Conservation (phyloP, 441 rosid species). For the Euphorbia schlechtendalii region DNA sequence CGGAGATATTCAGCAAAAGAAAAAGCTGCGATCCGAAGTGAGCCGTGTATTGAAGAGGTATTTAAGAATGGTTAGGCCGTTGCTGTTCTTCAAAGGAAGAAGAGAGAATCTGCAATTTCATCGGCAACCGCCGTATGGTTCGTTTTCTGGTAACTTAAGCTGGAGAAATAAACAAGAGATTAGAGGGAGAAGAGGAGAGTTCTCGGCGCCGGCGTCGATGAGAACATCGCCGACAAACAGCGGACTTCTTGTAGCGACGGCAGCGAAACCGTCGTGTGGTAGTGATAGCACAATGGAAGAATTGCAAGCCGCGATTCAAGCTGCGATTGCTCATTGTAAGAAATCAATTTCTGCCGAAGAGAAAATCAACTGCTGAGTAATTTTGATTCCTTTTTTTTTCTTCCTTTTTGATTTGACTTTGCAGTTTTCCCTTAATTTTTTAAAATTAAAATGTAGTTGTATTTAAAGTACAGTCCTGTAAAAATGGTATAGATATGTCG, state of each 20-base stretch:
- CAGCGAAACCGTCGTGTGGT: constrained; percentile 35
- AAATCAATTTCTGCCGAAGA: constrained; percentile 67
- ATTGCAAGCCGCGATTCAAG: constrained; percentile 94
- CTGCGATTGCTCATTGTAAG: constrained; percentile 98
- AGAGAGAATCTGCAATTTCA: constrained; percentile 40
- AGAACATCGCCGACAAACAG: constrained; percentile 84
- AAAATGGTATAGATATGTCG: constrained; percentile 17
- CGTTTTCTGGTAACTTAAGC: constrained; percentile 43
- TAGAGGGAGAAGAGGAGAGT: constrained; percentile 44
- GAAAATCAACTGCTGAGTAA: constrained; percentile 32
- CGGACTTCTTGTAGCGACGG: constrained; percentile 53
- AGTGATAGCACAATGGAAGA: constrained; percentile 91
- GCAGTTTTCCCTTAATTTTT: constrained; percentile 2
- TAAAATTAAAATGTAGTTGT: too few species aligned
- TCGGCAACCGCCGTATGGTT: constrained; percentile 31
- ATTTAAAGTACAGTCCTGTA: constrained; percentile 22
- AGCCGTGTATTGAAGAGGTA: constrained; percentile 56
- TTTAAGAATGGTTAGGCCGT: constrained; percentile 53
- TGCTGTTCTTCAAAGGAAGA: constrained; percentile 45
- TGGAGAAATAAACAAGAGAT: constrained; percentile 39
- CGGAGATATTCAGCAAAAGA: constrained; percentile 48
- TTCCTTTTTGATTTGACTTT: background rate
- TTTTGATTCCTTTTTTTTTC: too few species aligned
- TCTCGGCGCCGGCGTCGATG: constrained; percentile 86
- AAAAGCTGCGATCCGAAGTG: constrained; percentile 47